Evolutionary conservation across 441 rosid genomes (phyloP), one percentile per base, ranked within the genome.

Genomic region (Pelargonium citronellum): DNA sequence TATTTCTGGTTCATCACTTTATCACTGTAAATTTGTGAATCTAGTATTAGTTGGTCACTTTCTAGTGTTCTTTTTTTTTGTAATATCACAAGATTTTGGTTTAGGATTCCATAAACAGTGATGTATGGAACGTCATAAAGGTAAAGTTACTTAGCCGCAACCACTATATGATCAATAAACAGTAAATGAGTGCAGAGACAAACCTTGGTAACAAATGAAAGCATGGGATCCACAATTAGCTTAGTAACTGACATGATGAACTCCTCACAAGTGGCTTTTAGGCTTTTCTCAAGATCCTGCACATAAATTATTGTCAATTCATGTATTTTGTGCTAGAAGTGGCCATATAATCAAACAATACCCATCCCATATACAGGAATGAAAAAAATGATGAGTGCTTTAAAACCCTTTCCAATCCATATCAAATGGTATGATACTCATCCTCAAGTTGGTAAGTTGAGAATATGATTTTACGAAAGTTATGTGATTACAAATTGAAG

Each of bases 211-310:
- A 83, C 91, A 82, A 91, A 91, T 17, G 96, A 90, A 77, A 95
- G 97, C 96, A 95, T 86, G 71, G 99, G 96, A 81, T 95, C 99
- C 71, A 91, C 99, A 66, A 91, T 89, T 72, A 87, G 87, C 83
- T 91, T 95, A 46, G 99, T 90, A 75, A 90, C 94, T 64, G 91
- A 83, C 98, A 95, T 91, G 67, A 92, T 95, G 83, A 92, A 95
- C 88, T 95, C 99, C 85, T 95, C 99, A 62, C 98, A 95, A 55
- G 97, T 92, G 75, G 92, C 82, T 80, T 95, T 95, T 5, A 95
- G 85, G 83, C 89, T 89, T 82, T 87, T 95, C 87, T 95, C 98
- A 76, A 90, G 84, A 66, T 95, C 99, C 97, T 95, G 87, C 77
- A 78, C 71, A 71, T 60, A 69, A 60, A 79, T 66, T 43, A 55